Evolutionary conservation across 257 asterid genomes (phyloP), one percentile per base, ranked within the genome.

Genomic region (Pogostemon cablin): DNA sequence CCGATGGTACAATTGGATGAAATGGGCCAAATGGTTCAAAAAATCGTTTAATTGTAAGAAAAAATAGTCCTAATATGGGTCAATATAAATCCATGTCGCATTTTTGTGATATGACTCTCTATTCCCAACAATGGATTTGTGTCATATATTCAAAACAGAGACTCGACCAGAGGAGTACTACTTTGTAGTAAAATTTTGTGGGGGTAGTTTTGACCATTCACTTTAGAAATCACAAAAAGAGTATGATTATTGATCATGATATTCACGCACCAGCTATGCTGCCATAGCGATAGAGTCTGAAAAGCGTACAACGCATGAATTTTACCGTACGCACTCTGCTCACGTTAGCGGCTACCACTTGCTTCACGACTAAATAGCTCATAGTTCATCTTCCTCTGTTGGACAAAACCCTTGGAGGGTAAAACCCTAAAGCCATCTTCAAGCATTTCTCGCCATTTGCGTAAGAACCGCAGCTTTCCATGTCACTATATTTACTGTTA

Each of bases 271-370:
- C 80, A 56, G 75, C 72, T 37, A 43, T n/a, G 39, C 17, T 20
- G 37, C 64, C 9, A 1, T 38, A 37, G 20, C 43, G 7, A 15
- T 52, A 41, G 65, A 59, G 74, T 53, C 52, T 5, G 67, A 38
- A 68, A 43, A 69, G 69, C 75, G 80, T 67, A 71, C 80, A 57
- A 49, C 32, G 73, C 83, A 79, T 69, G 80, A 41, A 62, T 44
- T 7, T 47, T 41, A 32, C 9, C 32, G 56, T 62, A 50, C 83
- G 77, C 80, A 65, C 75, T 40, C 83, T 6, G 75, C 80, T 17
- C 78, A 71, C 71, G 67, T 75, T 67, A 79, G 76, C 61, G 39
- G 9, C 65, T 3, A 37, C 61, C 68, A 6, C 65, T 52, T 59
- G 35, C 7, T 65, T 20, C 73, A 25, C 60, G 4, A 71, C 44